Evolutionary conservation across 352 stramenopile species (phyloP).

Genomic region (Plasmopara muralis): DNA sequence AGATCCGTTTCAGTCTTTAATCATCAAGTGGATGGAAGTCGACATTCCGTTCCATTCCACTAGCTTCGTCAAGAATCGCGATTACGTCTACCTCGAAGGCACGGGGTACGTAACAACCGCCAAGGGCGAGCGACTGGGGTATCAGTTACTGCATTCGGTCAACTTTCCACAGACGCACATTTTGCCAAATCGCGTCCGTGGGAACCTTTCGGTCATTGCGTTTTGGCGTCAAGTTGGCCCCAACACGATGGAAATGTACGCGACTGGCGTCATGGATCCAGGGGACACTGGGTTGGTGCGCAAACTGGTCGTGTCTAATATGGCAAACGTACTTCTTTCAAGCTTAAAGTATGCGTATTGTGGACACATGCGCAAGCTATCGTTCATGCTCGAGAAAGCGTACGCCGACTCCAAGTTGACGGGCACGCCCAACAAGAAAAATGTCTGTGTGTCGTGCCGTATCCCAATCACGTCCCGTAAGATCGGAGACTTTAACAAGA

Average conservation of each 20-base stretch:
- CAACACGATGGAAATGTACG: slow-evolving; percentile 17
- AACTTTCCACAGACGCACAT: slow-evolving; percentile 25
- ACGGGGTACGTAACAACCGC: slow-evolving; percentile 29
- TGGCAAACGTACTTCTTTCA: slow-evolving; percentile 11
- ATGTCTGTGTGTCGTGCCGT: slow-evolving; percentile 13
- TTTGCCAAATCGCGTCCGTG: slow-evolving; percentile 24
- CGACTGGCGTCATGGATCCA: slow-evolving; percentile 11
- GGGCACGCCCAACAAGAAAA: slow-evolving; percentile 10
- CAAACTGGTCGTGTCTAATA: slow-evolving; percentile 8
- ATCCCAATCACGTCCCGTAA: background rate
- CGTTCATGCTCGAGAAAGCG: slow-evolving; percentile 17
- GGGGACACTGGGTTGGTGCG: slow-evolving; percentile 10
- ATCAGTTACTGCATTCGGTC: slow-evolving; percentile 52
- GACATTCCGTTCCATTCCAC: slow-evolving; percentile 22
- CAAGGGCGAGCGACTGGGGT: slow-evolving; percentile 40
- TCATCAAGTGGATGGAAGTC: slow-evolving; percentile 39
- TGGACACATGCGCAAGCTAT: slow-evolving; percentile 40
- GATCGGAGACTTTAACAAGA: slow-evolving; percentile 18
- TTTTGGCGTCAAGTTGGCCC: slow-evolving; percentile 25
- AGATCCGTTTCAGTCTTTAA: slow-evolving; percentile 33
- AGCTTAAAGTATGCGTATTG: slow-evolving; percentile 21
- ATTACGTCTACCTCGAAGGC: slow-evolving; percentile 50
- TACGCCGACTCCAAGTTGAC: slow-evolving; percentile 5
- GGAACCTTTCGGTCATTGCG: slow-evolving; percentile 33
- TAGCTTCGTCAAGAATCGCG: slow-evolving; percentile 42